Evolutionary conservation across 1,284 basidiomycete genomes (phyloP), one percentile per base, ranked within the genome.

Genomic region (Naganishia sp.): DNA sequence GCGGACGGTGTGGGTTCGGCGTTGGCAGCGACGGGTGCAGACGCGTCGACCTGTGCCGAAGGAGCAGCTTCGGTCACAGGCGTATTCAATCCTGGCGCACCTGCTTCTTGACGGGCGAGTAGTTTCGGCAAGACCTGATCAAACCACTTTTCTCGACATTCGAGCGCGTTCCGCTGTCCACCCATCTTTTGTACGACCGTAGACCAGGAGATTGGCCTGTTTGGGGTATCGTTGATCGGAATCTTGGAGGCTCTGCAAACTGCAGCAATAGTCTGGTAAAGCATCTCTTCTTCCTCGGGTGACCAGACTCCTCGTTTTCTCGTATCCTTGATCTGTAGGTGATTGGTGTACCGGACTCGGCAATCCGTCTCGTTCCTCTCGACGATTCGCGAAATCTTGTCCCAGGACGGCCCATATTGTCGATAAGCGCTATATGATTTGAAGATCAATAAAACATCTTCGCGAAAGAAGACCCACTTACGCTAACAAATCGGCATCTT

Each of bases 61-160:
- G 58, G 5, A 13, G 17, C n/a, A n/a, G 49, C 50, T 51, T 39
- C 35, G 17, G 35, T 6, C 35, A 41, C 10, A 9, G 31, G 35
- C 35, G 35, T 39, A 9, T 6, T 39, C 35, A 39, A 6, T 39
- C 35, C 35, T 3, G 35, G 3, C 35, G 7, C 35, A 6, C 35
- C 35, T 4, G 47, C 47, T 35, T 61, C 47, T 42, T 61, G 47
- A 17, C 49, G 47, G 17, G 58, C 58, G 18, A 61, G 25, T 15
- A 61, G 23, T n/a, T 41, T 61, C 1, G 58, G 58, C n/a, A 61
- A 46, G 3, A 61, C 58, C 50, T 61, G 58, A 35, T 61, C 58
- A 28, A 61, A 61, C 58, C 58, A 61, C 39, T 61, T 61, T 25
- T 61, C 58, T 41, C 58, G 58, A 28, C 58, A 61, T 61, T 61